These are phyloP conservation scores for Mycena epipterygia DNA, from an alignment of 768 basidiomycete genomes.

Conservation along the genomic window DNA sequence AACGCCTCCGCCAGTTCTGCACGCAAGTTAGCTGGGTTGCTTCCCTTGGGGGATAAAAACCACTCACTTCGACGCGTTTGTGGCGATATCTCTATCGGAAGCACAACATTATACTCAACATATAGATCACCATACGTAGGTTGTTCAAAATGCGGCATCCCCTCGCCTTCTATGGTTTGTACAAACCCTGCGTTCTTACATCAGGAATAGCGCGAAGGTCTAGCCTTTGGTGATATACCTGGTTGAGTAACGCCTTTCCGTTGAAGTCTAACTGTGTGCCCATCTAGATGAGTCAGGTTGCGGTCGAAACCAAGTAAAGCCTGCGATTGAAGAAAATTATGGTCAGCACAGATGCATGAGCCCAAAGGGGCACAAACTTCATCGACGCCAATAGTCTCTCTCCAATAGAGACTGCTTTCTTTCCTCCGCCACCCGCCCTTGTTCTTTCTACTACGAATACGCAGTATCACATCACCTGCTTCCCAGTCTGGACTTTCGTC, in stretches of 20 bases:
- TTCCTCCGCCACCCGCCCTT: conserved; percentile 91
- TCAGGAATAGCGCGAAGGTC: not conserved
- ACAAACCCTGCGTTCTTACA: conserved; percentile 75
- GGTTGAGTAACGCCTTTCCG: conserved; percentile 93
- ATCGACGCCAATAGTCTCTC: conserved; percentile 90
- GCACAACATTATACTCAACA: conserved; percentile 93
- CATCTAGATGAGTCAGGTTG: conserved; percentile 93
- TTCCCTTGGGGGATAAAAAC: not conserved
- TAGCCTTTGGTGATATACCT: conserved; percentile 57
- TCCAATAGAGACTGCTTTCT: conserved; percentile 92
- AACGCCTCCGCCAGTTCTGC: conserved; percentile 72
- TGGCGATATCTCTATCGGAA: conserved; percentile 80
- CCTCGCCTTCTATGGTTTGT: conserved; percentile 88
- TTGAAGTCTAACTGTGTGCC: conserved; percentile 77
- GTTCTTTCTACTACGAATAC: conserved; percentile 83
- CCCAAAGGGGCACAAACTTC: conserved; percentile 69
- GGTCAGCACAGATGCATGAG: conserved; percentile 5
- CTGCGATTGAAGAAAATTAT: conserved; percentile 66
- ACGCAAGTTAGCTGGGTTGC: conserved; percentile 4
- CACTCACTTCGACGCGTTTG: conserved; percentile 83
- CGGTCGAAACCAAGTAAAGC: conserved; percentile 97
- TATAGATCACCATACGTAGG: conserved; percentile 85
- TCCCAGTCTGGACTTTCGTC: conserved; percentile 98
- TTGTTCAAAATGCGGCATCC: conserved; percentile 83
- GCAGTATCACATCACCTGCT: conserved; percentile 91